phyloP scores from a whole-genome alignment of 352 stramenopile genomes.

The Thalassiosira delicatula region DNA sequence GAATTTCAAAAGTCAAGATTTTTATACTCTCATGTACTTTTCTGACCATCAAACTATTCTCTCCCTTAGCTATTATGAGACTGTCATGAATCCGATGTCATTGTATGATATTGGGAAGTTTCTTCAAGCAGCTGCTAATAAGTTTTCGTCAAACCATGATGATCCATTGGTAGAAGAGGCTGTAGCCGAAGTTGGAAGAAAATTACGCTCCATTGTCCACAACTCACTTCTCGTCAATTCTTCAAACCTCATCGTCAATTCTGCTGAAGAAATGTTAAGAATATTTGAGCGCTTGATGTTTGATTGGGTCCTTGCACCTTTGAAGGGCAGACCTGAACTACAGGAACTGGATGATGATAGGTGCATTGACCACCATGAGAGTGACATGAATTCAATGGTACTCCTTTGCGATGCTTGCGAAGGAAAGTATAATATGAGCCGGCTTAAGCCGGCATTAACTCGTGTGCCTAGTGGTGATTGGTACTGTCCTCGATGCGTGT shows the following conservation, averaged over 20 bases:
- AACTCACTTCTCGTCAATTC: conserved; percentile 81
- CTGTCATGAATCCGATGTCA: conserved; percentile 78
- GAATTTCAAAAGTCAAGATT: too few relatives aligned
- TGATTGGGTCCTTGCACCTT: conserved; percentile 84
- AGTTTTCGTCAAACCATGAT: conserved; percentile 49
- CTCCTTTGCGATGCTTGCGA: conserved; percentile 85
- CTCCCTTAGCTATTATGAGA: conserved; percentile 81
- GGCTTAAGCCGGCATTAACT: conserved; percentile 76
- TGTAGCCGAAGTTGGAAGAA: conserved; percentile 76
- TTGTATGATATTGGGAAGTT: conserved; percentile 76
- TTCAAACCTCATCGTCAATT: conserved; percentile 77
- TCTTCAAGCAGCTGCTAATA: conserved; percentile 71
- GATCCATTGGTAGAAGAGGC: conserved; percentile 64
- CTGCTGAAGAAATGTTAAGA: conserved; percentile 80
- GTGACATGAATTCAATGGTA: conserved; percentile 81
- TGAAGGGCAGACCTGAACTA: conserved; percentile 62
- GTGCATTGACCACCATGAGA: conserved; percentile 82
- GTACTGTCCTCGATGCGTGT: conserved; percentile 83
- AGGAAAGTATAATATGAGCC: conserved; percentile 84
- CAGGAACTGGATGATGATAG: conserved; percentile 83
- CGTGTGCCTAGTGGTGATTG: conserved; percentile 83
- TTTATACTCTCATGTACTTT: not conserved
- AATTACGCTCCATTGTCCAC: conserved; percentile 77
- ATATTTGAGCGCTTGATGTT: conserved; percentile 85
- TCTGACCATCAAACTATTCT: not conserved